Evolutionary conservation across 129 eudicot genomes (phyloP), one percentile per base, ranked within the genome.

Genomic region (Oenanthe sinensis): DNA sequence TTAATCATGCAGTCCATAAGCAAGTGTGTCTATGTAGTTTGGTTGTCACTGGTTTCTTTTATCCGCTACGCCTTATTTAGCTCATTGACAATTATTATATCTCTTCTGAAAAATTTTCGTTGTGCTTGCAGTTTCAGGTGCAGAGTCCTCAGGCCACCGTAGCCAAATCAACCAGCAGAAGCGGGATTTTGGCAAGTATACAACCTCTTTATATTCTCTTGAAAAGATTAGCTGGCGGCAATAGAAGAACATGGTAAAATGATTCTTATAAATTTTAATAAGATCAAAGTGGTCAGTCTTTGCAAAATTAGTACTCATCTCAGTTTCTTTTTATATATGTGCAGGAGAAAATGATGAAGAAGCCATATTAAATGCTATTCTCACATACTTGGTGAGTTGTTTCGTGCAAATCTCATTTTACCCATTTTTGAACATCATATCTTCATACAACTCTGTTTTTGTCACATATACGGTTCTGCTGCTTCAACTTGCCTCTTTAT

Each of bases 301-400:
- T 65, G 40, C 5, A 8, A 65, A 28, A 65, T 65, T 30, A 2
- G 39, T 63, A 26, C 22, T 65, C 7, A 65, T 39, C 16, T 65
- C 71, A 28, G 20, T 30, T 65, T 65, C 42, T 65, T 65, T 42
- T 65, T 13, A 9, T 24, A 24, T 24, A 2, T 24, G 3, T 65
- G 71, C 30, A 65, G 71, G 71, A 30, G 22, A 65, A 65, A 13
- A 65, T 65, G 71, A 65, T 30, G 71, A 65, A 65, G 71, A 28
- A 26, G 71, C 42, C 22, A 15, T 67, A 67, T 33, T 67, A 43
- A 33, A 67, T 67, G 42, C 20, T 30, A 33, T 67, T 67, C 72
- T 67, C 43, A 30, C 43, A 6, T 67, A 67, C 37, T 67, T 30
- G 72, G 72, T 67, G 36, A 67, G 43, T 5, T 67, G 42, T 11